These are phyloP conservation scores for Cytospora mali DNA, from an alignment of 2,329 filamentous ascomycete genomes.

Conservation along the genomic window DNA sequence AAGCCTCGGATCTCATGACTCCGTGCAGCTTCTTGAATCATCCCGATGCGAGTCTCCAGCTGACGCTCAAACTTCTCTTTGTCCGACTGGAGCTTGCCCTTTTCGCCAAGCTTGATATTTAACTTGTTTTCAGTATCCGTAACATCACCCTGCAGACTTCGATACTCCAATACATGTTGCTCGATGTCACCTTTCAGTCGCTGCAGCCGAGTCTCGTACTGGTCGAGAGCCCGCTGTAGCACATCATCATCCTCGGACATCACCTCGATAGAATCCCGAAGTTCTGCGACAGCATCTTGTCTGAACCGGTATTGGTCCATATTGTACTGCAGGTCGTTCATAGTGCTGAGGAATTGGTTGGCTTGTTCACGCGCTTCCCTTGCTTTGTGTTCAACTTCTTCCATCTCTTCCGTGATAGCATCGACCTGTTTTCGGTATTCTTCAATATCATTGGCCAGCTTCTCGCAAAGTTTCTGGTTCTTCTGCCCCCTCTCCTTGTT, in stretches of 20 bases:
- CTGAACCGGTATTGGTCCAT: slow-evolving; percentile 72
- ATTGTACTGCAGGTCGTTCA: slow-evolving; percentile 76
- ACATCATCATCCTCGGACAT: slow-evolving; percentile 77
- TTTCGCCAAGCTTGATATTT: slow-evolving; percentile 61
- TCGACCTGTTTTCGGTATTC: slow-evolving; percentile 60
- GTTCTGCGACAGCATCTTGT: slow-evolving; percentile 68
- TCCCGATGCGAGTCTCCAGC: slow-evolving; percentile 66
- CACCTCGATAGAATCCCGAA: slow-evolving; percentile 74
- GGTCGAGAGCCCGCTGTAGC: slow-evolving; percentile 69
- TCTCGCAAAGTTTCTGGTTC: slow-evolving; percentile 65
- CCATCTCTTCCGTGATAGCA: slow-evolving; percentile 44
- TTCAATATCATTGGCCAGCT: slow-evolving; percentile 69
- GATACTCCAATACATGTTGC: slow-evolving; percentile 64
- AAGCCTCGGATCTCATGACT: slow-evolving; percentile 82
- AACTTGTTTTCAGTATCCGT: slow-evolving; percentile 48
- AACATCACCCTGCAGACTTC: slow-evolving; percentile 60
- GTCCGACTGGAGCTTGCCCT: slow-evolving; percentile 81
- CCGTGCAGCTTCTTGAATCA: slow-evolving; percentile 78
- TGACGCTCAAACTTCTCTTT: slow-evolving; percentile 86
- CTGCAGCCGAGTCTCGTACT: slow-evolving; percentile 76
- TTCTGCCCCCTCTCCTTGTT: slow-evolving; percentile 84
- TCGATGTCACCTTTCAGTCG: slow-evolving; percentile 67
- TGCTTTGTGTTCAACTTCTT: slow-evolving; percentile 61
- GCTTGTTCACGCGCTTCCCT: slow-evolving; percentile 72
- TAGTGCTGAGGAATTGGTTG: slow-evolving; percentile 72